These are phyloP conservation scores for Cryptococcus hybrid DNA, from an alignment of 1,284 basidiomycete genomes.

Conservation along the genomic window DNA sequence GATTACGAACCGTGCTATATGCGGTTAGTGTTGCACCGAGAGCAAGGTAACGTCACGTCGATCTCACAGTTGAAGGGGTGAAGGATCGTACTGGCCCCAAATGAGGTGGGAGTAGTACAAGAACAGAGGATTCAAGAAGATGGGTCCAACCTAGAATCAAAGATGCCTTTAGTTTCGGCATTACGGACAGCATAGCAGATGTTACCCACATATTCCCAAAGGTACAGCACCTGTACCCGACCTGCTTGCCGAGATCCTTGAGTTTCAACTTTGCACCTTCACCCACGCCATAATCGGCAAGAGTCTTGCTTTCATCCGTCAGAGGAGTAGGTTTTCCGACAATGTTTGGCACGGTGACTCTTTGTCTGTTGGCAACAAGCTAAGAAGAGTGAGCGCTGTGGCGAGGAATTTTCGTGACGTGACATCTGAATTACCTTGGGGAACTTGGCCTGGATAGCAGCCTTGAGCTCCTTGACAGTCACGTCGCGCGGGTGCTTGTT, in stretches of 20 bases:
- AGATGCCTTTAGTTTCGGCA: not conserved
- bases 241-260: conserved; percentile 86
- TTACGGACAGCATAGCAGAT: too few relatives aligned
- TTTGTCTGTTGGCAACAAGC: conserved; percentile 71
- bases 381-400: conserved; percentile 39
- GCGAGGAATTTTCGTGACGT: not conserved
- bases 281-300: conserved; percentile 60
- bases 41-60: not conserved
- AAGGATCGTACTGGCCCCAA: conserved; percentile 38
- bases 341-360: conserved; percentile 55
- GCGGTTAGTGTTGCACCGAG: not conserved
- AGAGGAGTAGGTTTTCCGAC: conserved; percentile 53
- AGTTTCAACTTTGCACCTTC: conserved; percentile 62
- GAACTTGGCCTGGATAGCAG: conserved; percentile 47
- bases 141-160: conserved; percentile 68
- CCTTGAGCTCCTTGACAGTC: conserved; percentile 51
- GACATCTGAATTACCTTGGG: conserved; percentile 54
- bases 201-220: conserved; percentile 82
- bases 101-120: conserved; percentile 60
- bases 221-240: conserved; percentile 82
- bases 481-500: conserved; percentile 51
- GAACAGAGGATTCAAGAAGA: conserved; percentile 86
- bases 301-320: conserved; percentile 62
- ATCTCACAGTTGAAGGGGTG: conserved; percentile 38
- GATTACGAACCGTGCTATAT: conserved; percentile 68